phyloP scores from a whole-genome alignment of 2,329 filamentous ascomycete genomes.

The Xylariaceae sp. region DNA sequence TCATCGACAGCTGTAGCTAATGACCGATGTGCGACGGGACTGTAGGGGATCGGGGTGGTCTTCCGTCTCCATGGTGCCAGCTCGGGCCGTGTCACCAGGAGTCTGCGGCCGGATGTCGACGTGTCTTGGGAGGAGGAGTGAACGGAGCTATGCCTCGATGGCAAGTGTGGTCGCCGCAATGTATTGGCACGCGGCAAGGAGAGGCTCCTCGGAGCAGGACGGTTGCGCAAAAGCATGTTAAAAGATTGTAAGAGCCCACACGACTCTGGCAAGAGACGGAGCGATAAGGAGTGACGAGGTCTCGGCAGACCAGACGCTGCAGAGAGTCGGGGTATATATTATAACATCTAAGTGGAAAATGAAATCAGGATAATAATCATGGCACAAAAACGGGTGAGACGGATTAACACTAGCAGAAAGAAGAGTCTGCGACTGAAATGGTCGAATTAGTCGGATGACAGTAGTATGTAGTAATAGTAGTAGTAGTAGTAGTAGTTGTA shows the following conservation, averaged over 20 bases:
- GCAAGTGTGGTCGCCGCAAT: constrained; percentile 32
- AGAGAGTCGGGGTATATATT: constrained; percentile 26
- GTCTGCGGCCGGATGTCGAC: constrained; percentile 24
- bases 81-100: constrained; percentile 35
- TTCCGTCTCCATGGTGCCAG: constrained; percentile 36
- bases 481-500: no score
- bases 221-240: constrained; percentile 40
- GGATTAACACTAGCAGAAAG: not conserved
- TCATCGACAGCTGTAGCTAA: constrained; percentile 42
- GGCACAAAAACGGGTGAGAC: constrained; percentile 4
- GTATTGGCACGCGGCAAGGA: constrained; percentile 31
- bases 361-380: not conserved
- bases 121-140: constrained; percentile 21
- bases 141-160: constrained; percentile 27
- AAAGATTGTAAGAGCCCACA: constrained; percentile 9
- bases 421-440: not conserved
- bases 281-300: constrained; percentile 18
- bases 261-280: constrained; percentile 11
- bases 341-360: constrained; percentile 34
- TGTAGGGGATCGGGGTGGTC: constrained; percentile 22
- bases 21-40: constrained; percentile 30
- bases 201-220: constrained; percentile 35
- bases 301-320: constrained; percentile 35
- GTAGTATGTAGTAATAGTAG: no score
- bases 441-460: not conserved